phyloP scores from a whole-genome alignment of 2,329 filamentous ascomycete genomes.

The Cercospora zeina region DNA sequence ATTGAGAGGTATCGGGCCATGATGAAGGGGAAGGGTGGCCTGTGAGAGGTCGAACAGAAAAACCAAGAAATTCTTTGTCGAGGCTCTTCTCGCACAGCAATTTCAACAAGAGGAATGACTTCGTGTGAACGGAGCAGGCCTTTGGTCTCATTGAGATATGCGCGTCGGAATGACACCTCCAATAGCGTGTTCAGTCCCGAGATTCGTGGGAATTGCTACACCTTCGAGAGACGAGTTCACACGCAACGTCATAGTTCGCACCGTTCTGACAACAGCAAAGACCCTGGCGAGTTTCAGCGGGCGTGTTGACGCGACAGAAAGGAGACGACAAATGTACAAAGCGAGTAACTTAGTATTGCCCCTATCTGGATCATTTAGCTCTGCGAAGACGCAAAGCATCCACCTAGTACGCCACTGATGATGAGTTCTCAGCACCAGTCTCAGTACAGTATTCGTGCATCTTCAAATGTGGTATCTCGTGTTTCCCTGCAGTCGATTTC shows the following conservation, averaged over 20 bases:
- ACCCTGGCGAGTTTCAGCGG: not conserved
- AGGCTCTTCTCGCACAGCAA: no score
- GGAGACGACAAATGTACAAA: not conserved
- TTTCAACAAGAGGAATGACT: no score
- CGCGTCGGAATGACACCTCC: no score
- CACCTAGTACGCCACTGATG: not conserved
- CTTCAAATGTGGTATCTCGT: slow-evolving; percentile 4
- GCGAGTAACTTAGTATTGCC: not conserved
- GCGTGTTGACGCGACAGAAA: not conserved
- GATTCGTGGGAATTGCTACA: no score
- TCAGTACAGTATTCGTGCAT: not conserved
- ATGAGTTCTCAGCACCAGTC: not conserved
- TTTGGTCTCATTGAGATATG: no score
- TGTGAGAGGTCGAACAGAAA: slow-evolving; percentile 4
- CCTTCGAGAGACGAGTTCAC: no score
- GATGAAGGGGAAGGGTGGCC: slow-evolving; percentile 55
- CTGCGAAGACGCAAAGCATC: not conserved
- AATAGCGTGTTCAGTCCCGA: no score
- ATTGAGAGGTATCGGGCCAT: slow-evolving; percentile 71
- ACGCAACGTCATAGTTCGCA: no score
- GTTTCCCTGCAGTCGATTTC: not conserved
- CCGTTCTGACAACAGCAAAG: no score
- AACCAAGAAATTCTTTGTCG: no score
- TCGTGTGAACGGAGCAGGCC: no score
- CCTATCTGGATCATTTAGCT: not conserved